Percentiles rank a stretch among this genome's conserved stretches.
phyloP scores from a whole-genome alignment of 192 early-diverging fungal species.

The Backusella tuberculispora region DNA sequence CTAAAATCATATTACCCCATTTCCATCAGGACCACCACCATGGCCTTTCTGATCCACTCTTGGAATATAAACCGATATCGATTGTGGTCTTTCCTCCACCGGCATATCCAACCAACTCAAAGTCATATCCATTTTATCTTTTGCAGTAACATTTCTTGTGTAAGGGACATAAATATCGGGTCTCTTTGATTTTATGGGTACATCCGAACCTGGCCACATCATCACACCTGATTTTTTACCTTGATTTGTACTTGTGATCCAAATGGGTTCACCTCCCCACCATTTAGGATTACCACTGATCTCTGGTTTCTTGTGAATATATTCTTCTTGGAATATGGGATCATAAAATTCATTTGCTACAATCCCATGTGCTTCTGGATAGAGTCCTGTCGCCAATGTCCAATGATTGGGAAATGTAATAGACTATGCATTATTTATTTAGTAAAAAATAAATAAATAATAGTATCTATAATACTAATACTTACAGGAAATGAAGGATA shows the following conservation, averaged over 20 bases:
- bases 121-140: conserved; percentile 60
- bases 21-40: conserved; percentile 66
- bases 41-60: conserved; percentile 86
- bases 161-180: conserved; percentile 75
- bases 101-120: conserved; percentile 84
- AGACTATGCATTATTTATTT: conserved; percentile 32
- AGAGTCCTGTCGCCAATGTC: conserved; percentile 88
- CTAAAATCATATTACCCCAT: conserved; percentile 54
- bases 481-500: conserved; percentile 70
- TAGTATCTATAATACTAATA: neutral
- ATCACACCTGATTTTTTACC: conserved; percentile 69
- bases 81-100: conserved; percentile 64
- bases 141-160: conserved; percentile 44
- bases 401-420: conserved; percentile 96
- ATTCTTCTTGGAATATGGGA: conserved; percentile 66
- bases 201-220: conserved; percentile 89
- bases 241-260: conserved; percentile 84
- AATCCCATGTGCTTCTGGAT: conserved; percentile 91
- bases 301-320: conserved; percentile 73
- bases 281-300: conserved; percentile 70
- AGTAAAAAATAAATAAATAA: neutral
- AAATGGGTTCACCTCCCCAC: conserved; percentile 94
- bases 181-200: conserved; percentile 50
- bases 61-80: conserved; percentile 79
- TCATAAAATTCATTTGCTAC: conserved; percentile 87